phyloP scores from a whole-genome alignment of 2,329 filamentous ascomycete genomes.

The Lomentospora prolificans region DNA sequence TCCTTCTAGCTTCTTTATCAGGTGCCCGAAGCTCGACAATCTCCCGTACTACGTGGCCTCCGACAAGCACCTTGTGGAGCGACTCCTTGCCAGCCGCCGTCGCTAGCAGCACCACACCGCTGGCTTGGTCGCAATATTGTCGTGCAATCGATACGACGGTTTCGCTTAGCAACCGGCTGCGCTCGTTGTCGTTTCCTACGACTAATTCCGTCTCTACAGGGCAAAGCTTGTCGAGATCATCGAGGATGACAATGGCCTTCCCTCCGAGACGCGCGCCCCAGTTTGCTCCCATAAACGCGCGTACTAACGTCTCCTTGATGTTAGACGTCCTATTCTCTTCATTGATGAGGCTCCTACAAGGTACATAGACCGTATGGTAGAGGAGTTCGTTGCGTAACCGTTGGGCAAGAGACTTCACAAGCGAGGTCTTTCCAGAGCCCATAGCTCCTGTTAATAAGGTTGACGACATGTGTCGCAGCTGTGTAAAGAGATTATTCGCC shows the following conservation, averaged over 20 bases:
- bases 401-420: slow-evolving; percentile 67
- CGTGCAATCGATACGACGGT: slow-evolving; percentile 72
- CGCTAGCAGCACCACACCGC: slow-evolving; percentile 75
- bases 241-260: slow-evolving; percentile 72
- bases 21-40: slow-evolving; percentile 85
- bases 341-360: slow-evolving; percentile 77
- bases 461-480: slow-evolving; percentile 77
- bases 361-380: slow-evolving; percentile 77
- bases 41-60: slow-evolving; percentile 85
- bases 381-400: slow-evolving; percentile 61
- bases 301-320: slow-evolving; percentile 78
- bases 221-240: slow-evolving; percentile 88
- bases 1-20: slow-evolving; percentile 78
- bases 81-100: slow-evolving; percentile 91
- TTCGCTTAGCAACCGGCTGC: slow-evolving; percentile 88
- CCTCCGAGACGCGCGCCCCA: slow-evolving; percentile 88
- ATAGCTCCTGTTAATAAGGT: slow-evolving; percentile 82
- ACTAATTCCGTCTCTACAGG: slow-evolving; percentile 91
- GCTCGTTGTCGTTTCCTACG: slow-evolving; percentile 84
- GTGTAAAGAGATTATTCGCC: slow-evolving; percentile 60
- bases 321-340: slow-evolving; percentile 84
- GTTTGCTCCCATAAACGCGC: slow-evolving; percentile 77
- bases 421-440: slow-evolving; percentile 79
- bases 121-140: slow-evolving; percentile 72
- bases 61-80: slow-evolving; percentile 80